A percentile compares a stretch with the other conserved stretches of the same genome.
phyloP scores from a whole-genome alignment of 2,329 filamentous ascomycete genomes.

The Orbilia oligospora region DNA sequence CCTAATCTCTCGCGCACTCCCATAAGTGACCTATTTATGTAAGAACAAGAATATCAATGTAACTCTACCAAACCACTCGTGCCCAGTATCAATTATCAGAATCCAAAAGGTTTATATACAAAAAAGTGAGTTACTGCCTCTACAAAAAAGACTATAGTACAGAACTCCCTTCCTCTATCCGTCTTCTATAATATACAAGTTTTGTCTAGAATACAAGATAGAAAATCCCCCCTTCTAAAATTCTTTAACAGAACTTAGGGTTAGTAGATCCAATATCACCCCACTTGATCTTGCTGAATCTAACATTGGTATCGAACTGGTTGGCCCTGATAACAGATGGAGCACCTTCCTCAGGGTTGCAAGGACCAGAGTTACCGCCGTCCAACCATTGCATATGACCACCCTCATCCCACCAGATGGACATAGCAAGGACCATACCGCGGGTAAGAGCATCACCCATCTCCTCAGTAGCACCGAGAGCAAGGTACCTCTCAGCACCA shows the following conservation, averaged over 20 bases:
- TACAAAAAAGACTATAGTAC: neutral
- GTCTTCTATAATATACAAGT: slow-evolving; percentile 26
- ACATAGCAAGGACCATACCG: slow-evolving; percentile 72
- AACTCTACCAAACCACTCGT: neutral
- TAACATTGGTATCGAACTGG: slow-evolving; percentile 71
- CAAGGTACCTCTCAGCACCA: slow-evolving; percentile 65
- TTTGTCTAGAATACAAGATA: neutral
- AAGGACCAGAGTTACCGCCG: slow-evolving; percentile 70
- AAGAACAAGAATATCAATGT: neutral
- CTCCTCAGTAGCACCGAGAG: slow-evolving; percentile 68
- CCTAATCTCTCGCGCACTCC: too few relatives aligned
- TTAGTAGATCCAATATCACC: slow-evolving; percentile 74
- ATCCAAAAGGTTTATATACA: slow-evolving; percentile 19
- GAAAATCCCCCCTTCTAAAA: neutral
- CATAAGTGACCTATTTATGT: too few relatives aligned
- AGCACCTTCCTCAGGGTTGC: slow-evolving; percentile 71
- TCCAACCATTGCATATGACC: slow-evolving; percentile 75
- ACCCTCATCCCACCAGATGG: slow-evolving; percentile 73
- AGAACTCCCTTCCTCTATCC: slow-evolving; percentile 11
- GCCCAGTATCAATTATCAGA: slow-evolving; percentile 13
- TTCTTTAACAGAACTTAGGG: slow-evolving; percentile 29
- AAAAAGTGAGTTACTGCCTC: neutral
- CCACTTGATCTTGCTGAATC: slow-evolving; percentile 74
- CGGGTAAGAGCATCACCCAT: slow-evolving; percentile 70
- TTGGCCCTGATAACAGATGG: slow-evolving; percentile 70